These are phyloP conservation scores for Aspergillus heteromorphus DNA, from an alignment of 495 filamentous ascomycete genomes.

Conservation along the genomic window DNA sequence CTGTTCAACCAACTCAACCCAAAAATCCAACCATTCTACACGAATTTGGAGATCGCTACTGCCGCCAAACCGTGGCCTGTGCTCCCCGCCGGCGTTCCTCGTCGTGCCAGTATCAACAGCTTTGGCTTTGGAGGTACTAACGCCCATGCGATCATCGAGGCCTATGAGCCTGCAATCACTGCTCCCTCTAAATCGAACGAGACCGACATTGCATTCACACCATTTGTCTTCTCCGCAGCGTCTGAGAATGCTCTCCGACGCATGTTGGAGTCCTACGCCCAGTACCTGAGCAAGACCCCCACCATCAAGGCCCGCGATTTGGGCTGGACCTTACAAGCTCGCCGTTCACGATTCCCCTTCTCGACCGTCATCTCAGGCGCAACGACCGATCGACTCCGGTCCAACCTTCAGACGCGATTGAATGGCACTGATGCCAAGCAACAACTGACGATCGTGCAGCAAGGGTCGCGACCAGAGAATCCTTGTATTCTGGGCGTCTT, in stretches of 20 bases:
- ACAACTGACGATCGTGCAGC: neutral
- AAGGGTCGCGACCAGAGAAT: no score
- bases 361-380: no score
- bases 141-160: constrained; percentile 16
- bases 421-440: neutral
- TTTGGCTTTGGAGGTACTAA: constrained; percentile 32
- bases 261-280: neutral
- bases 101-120: constrained; percentile 25
- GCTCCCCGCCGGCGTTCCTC: neutral
- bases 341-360: no score
- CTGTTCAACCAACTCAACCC: neutral
- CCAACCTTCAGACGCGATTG: no score
- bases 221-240: neutral
- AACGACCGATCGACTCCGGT: no score
- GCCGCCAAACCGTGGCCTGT: constrained; percentile 24
- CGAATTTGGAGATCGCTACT: constrained; percentile 10
- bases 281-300: neutral
- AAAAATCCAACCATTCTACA: neutral
- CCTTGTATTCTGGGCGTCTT: constrained; percentile 9
- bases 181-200: neutral
- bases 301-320: neutral
- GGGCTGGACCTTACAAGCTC: no score
- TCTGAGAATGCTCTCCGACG: neutral
- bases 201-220: neutral
- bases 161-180: neutral